Base-by-base conservation (phyloP, 2,329 filamentous ascomycete genomes). In the Dactylellina drechsleri region DNA sequence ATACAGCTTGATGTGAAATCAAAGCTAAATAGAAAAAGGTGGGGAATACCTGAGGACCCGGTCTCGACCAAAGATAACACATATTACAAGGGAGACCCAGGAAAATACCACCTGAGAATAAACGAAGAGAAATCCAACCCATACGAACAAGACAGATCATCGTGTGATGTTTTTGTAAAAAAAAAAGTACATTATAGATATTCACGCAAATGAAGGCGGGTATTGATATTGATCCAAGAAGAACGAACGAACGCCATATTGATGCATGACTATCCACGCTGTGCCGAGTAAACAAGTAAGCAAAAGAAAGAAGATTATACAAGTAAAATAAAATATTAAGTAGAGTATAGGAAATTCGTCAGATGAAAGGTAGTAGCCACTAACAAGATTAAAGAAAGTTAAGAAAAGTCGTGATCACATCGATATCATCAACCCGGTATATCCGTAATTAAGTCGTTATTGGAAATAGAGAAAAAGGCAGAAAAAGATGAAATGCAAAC, bases 181-280 rank as follows among this genome's bases (percentile, higher is more conserved):
- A 20, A 58, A 15, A 45, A 20, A 45, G 40, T n/a, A 54, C 23
- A 54, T 54, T 57, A 57, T 58, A 43, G 54, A 58, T 7, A 43
- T 59, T 61, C 45, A 52, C 66, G 62, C 52, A 28, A 58, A 41
- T 12, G 4, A 41, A 62, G 41, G 50, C 43, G 15, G 43, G 43
- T 15, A 47, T 47, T 47, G 43, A 47, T n/a, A 47, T 47, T 47
- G 43, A 47, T 18, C 43, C 43, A 16, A 65, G 31, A 20, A 65
- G 41, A 20, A 65, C 26, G 53, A 72, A 45, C 49, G 57, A 75
- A 68, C 71, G 64, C 71, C 71, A 59, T n/a, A 57, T 31, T 64
- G 49, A 75, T 68, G 71, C 64, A 75, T 66, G 53, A 62, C 6
- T 59, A 50, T 65, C 58, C 71, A 67, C 64, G 71, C 71, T 75